Evolutionary conservation across 345 rosid genomes (phyloP).

Genomic region (Sisymbrium irio): DNA sequence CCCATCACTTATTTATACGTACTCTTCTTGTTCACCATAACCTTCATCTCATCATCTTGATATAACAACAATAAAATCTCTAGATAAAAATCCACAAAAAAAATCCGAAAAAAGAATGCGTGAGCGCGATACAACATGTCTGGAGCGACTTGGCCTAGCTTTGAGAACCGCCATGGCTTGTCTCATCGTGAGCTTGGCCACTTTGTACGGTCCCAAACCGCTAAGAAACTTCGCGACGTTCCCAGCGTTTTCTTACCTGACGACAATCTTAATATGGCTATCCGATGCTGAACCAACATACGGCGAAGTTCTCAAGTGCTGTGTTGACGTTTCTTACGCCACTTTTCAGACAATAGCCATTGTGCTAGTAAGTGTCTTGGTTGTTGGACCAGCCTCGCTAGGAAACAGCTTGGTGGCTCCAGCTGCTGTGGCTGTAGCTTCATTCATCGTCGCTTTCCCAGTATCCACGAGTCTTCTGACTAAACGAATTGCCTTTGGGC

Average conservation of each 20-base stretch:
- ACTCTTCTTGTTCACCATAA: conserved; percentile 33
- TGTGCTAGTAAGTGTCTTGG: conserved; percentile 39
- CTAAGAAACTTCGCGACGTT: conserved; percentile 37
- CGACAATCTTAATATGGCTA: conserved; percentile 60
- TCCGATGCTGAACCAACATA: conserved; percentile 67
- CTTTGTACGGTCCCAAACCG: conserved; percentile 54
- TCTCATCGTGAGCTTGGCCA: conserved; percentile 54
- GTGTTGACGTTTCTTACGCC: conserved; percentile 48
- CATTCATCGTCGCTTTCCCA: conserved; percentile 75
- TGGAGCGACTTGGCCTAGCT: conserved; percentile 42
- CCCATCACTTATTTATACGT: conserved; percentile 34
- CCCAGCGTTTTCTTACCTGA: conserved; percentile 72
- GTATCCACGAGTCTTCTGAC: conserved; percentile 55
- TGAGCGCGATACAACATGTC: conserved; percentile 33
- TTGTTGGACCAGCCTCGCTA: conserved; percentile 50
- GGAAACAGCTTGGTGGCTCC: conserved; percentile 46
- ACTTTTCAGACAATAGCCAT: conserved; percentile 46
- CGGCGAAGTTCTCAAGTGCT: conserved; percentile 61
- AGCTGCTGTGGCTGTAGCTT: conserved; percentile 44
- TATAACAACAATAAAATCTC: neutral
- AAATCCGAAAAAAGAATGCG: conserved; percentile 8
- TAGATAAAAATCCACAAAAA: conserved; percentile 1
- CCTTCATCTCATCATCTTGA: conserved; percentile 28
- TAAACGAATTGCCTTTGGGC: conserved; percentile 81
- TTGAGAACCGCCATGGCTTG: conserved; percentile 65